Evolutionary conservation across 2,329 filamentous ascomycete genomes (phyloP).

Genomic region (Dothistroma septosporum): DNA sequence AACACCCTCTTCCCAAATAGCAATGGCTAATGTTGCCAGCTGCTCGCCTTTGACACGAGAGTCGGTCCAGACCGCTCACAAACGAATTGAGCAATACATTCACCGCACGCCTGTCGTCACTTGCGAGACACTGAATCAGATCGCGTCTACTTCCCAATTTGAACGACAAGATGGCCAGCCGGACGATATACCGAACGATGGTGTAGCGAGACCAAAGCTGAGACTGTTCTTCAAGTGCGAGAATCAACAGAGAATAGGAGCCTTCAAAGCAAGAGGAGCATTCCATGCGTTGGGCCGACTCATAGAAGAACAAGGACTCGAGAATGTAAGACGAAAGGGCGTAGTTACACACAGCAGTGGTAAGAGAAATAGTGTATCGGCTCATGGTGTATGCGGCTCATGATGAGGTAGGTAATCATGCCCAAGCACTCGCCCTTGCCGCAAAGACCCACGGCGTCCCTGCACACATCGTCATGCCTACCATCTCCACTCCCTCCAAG

Average conservation of each 20-base stretch:
- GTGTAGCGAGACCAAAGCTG: conserved; percentile 59
- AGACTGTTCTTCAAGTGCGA: conserved; percentile 93
- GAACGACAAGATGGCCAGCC: conserved; percentile 21
- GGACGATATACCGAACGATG: conserved; percentile 8
- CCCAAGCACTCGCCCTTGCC: conserved; percentile 84
- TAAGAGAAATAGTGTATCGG: conserved; percentile 38
- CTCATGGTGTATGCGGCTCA: conserved; percentile 2
- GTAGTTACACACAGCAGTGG: conserved; percentile 89
- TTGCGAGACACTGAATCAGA: conserved; percentile 64
- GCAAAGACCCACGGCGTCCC: conserved; percentile 68
- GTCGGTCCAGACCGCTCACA: conserved; percentile 68
- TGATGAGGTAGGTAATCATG: conserved; percentile 73
- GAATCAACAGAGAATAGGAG: conserved; percentile 84
- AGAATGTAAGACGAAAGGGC: conserved; percentile 58
- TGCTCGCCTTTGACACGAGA: conserved; percentile 64
- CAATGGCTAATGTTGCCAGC: conserved; percentile 44
- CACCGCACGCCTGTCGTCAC: conserved; percentile 82
- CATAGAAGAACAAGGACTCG: conserved; percentile 57
- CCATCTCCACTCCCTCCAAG: conserved; percentile 79
- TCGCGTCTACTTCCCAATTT: conserved; percentile 69
- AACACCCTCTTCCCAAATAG: background rate
- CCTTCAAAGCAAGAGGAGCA: conserved; percentile 87
- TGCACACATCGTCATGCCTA: conserved; percentile 88
- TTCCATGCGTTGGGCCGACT: conserved; percentile 78
- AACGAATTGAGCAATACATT: conserved; percentile 68